Evolutionary conservation across 345 rosid species (phyloP).

Genomic region (Euclidium syriacum): DNA sequence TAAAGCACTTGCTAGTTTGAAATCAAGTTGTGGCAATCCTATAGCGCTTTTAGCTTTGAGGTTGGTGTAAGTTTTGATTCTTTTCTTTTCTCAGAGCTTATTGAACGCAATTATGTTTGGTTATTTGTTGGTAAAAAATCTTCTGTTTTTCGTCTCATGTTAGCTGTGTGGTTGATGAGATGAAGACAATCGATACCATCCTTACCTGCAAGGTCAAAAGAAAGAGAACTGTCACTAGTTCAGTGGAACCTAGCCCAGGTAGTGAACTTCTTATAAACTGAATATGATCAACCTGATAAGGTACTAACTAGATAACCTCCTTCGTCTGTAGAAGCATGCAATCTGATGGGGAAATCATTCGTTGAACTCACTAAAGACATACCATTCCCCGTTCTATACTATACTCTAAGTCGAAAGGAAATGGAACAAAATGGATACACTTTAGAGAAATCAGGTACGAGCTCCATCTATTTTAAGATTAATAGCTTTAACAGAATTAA

Average conservation of each 20-base stretch:
- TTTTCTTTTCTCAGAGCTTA: not conserved
- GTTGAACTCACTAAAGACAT: slow-evolving; percentile 48
- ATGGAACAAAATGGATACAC: slow-evolving; percentile 77
- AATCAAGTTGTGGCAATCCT: slow-evolving; percentile 71
- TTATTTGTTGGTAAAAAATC: not conserved
- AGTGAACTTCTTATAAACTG: not conserved
- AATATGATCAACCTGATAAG: not conserved
- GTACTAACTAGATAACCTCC: not conserved
- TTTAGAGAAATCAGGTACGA: slow-evolving; percentile 51
- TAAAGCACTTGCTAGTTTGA: slow-evolving; percentile 58
- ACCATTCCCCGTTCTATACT: slow-evolving; percentile 76
- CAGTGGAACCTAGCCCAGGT: slow-evolving; percentile 50
- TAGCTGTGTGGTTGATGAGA: slow-evolving; percentile 84
- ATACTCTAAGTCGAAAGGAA: slow-evolving; percentile 67
- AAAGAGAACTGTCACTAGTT: slow-evolving; percentile 47
- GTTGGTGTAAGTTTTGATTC: slow-evolving; percentile 40
- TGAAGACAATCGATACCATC: slow-evolving; percentile 73
- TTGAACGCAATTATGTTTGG: not conserved
- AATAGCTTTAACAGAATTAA: not conserved
- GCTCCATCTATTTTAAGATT: not conserved
- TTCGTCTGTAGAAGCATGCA: slow-evolving; percentile 35
- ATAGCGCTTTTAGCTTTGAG: slow-evolving; percentile 72
- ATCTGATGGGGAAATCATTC: slow-evolving; percentile 29
- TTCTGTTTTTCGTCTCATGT: slow-evolving; percentile 28
- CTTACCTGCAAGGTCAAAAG: slow-evolving; percentile 74